Evolutionary conservation across 1,284 basidiomycete species (phyloP), one percentile per base, ranked within the genome.

Genomic region (Ustilago curta): DNA sequence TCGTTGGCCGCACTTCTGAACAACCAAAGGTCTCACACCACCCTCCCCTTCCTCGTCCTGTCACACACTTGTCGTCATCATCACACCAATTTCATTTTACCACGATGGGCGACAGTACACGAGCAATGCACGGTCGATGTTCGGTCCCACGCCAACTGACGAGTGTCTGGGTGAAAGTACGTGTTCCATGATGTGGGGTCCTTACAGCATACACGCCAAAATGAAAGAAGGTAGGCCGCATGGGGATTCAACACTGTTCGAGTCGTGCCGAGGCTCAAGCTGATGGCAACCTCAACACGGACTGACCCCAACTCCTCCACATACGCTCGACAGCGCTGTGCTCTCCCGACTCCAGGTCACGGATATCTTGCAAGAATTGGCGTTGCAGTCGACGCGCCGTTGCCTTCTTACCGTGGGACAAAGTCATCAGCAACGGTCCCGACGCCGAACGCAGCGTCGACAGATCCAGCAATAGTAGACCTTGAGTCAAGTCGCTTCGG

Each of bases 351-450:
- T 96, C 94, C 54, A 98, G 85, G 84, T 95, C 91, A 16, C 88
- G 87, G 1, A 98, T 88, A 83, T 99, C 96, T 61, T 93, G 90
- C 75, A 97, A 85, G 85, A 97, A 95, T 1, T 91, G 91, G 63
- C 91, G 88, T 18, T 89, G 88, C n/a, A 91, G 84, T 19, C 89
- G 87, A 23, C 81, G 77, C 12, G 82, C 81, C 8, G 69, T 48
- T 8, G 70, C 76, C n/a, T 72, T 78, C 37, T 68, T 70, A 19
- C 76, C 66, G 21, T 61, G 47, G 25, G 64, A 49, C 39, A 70
- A 37, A 2, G 37, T 43, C 45, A 81, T 70, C 73, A 71, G 37
- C 73, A 83, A 64, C 44, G 64, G 55, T 4, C 52, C 72, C 16
- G 70, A 70, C 83, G 70, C 92, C 18, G 87, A 86, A 25, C 92